Evolutionary conservation across 2,329 filamentous ascomycete species (phyloP), one percentile per base, ranked within the genome.

Genomic region (Penicillium rolfsii): DNA sequence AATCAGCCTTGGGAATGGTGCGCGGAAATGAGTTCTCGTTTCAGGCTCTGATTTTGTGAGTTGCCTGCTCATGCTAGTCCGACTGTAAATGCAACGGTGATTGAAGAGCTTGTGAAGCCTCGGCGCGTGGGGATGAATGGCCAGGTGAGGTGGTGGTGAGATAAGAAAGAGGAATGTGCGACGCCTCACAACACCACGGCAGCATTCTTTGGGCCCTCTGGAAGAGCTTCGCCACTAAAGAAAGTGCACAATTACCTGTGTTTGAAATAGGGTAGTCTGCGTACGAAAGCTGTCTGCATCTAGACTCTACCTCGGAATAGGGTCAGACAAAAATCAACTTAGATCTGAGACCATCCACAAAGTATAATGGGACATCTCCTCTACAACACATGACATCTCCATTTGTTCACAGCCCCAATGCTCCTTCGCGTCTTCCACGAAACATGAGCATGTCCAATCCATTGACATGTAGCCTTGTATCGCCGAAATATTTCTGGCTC

Each of bases 31-130:
- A 50, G 35, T 35, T n/a, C 48, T 50, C 43, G 9, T n/a, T 46
- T 8, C 28, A 16, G 43, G 43, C 24, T 28, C 5, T 46, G 22
- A 12, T 28, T 5, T 28, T 36, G 4, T 36, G 11, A 36, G 35
- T 36, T 14, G 35, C 35, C 35, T 36, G 35, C 35, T 36, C 12
- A 36, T 40, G 40, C 22, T 57, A 52, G 52, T 50, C 45, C 45
- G 28, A 54, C 55, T 65, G 46, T 22, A 14, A 63, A 63, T 58
- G 38, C 43, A 56, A 59, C 58, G 26, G 45, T 48, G 45, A 48
- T 30, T 30, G 45, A 48, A 30, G 41, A 45, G 41, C 41, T 26
- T 45, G 41, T 45, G 9, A 14, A 22, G 22, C 22, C 12, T 48
- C 45, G 24, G n/a, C 24, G 45, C 45, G 24, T 48, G 24, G 24